Base-by-base conservation (phyloP, 140 eudicot genomes). In the Erigeron philadelphicus region DNA sequence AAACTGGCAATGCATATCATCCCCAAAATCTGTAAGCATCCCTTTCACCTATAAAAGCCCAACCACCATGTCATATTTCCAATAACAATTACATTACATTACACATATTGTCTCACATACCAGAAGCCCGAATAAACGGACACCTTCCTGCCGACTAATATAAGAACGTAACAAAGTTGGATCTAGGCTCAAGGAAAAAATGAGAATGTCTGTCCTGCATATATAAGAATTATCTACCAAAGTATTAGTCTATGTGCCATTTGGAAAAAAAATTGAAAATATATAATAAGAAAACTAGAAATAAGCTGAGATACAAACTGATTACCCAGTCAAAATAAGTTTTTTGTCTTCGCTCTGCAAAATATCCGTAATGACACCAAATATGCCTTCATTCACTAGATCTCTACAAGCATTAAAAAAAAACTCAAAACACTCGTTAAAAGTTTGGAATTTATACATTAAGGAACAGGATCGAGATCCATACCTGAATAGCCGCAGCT, bases 151-250 rank as follows among this genome's bases (percentile, higher is more conserved):
- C 67, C 94, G 81, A 76, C 79, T 72, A 65, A 87, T 97, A 82
- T 84, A 82, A 72, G 97, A 80, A 5, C 97, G 95, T 83, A 87
- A 73, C 78, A 89, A 75, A 70, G 86, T 85, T 23, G 89, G 80
- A 71, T 93, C 99, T 72, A 84, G 97, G 81, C 78, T 93, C 81
- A 86, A 68, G 66, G 89, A 83, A 78, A 86, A 85, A 71, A 89
- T 78, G 79, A 93, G 90, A 74, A 93, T 93, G 95, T 93, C 99
- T 89, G 99, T 87, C 95, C 99, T 93, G 99, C 90, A 89, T 69
- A 81, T 90, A 86, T 81, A 68, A 76, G 48, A 75, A 66, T 70
- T 67, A 63, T 62, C 21, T 61, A 63, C 66, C 74, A 69, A 63
- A 68, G 75, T 35, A 59, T 47, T 79, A 61, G 70, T 40, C n/a